Base-by-base conservation (phyloP, 2,329 filamentous ascomycete species). In the Grosmannia serpens region DNA sequence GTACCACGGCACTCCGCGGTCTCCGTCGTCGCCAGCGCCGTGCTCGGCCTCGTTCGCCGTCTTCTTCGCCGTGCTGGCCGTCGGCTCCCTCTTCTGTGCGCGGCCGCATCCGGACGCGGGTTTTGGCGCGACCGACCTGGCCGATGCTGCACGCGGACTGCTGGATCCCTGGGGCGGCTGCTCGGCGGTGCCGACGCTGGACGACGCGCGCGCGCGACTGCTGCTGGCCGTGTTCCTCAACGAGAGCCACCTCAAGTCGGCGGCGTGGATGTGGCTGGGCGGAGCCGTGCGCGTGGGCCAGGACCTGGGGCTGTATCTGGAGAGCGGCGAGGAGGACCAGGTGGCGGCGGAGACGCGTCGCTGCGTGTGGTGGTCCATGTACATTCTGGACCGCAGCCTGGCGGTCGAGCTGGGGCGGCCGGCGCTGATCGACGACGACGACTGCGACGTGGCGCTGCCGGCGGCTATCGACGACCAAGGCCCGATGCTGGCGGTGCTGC, bases 321-420 rank as follows among this genome's bases (percentile, higher is more conserved):
- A 95, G 65, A 82, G 83, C n/a, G 4, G n/a, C 31, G 47, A 27
- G 29, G n/a, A 27, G 17, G 46, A 22, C 13, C 55, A 24, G n/a
- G 35, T 95, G 17, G 91, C 96, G 66, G 82, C 82, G 13, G 92
- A 97, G 71, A 91, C 92, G 83, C 84, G 91, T 58, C 84, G 88
- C 61, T 81, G 91, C 58, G 83, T 94, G 2, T 99, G 92, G 92
- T 99, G 94, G 91, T 84, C 89, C 17, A 83, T 96, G 59, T 97
- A 97, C 71, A 83, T 90, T 51, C 84, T 91, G 74, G 94, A 99
- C 73, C 84, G 91, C 62, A 80, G 88, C 29, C 75, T 95, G 55
- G 85, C 90, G 0, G 76, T 95, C 15, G 91, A 96, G 68, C 78
- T 91, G 38, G 88, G 89, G 10, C 84, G 87, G 55, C 90, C 92